Evolutionary conservation across 2,329 filamentous ascomycete species (phyloP).

Genomic region (Botryotinia globosa): DNA sequence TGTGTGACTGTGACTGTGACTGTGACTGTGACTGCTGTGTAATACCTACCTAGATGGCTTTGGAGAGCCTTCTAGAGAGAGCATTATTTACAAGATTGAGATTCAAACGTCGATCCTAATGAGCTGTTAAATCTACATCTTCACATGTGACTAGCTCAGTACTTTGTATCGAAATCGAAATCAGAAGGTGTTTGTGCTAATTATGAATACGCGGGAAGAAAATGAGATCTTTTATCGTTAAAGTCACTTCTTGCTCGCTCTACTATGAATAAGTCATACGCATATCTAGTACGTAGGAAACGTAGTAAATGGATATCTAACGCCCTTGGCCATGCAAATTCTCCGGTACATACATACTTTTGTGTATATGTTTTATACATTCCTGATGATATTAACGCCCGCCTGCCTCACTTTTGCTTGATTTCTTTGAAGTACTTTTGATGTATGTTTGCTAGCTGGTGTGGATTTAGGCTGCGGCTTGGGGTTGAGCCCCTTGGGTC

Average conservation of each 20-base stretch:
- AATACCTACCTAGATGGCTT: neutral
- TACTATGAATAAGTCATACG: neutral
- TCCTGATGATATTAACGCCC: constrained; percentile 5
- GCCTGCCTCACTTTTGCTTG: neutral
- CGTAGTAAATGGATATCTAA: constrained; percentile 3
- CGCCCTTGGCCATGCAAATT: constrained; percentile 3
- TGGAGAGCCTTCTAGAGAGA: neutral
- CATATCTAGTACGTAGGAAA: neutral
- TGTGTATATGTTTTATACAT: constrained; percentile 1
- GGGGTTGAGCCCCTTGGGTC: constrained; percentile 8
- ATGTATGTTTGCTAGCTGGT: neutral
- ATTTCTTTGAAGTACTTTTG: neutral
- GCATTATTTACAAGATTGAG: neutral
- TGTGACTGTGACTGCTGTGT: neutral
- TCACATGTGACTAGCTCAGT: neutral
- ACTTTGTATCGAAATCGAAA: neutral
- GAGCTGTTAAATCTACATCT: neutral
- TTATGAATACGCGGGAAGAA: neutral
- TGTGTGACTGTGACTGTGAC: neutral
- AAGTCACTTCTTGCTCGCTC: neutral
- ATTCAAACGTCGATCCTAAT: neutral
- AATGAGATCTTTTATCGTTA: neutral
- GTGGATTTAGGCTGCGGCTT: neutral
- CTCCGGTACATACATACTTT: constrained; percentile 5
- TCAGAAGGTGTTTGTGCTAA: neutral